Base-by-base conservation (phyloP, 805 yeast species). In the Starmerella geochares region DNA sequence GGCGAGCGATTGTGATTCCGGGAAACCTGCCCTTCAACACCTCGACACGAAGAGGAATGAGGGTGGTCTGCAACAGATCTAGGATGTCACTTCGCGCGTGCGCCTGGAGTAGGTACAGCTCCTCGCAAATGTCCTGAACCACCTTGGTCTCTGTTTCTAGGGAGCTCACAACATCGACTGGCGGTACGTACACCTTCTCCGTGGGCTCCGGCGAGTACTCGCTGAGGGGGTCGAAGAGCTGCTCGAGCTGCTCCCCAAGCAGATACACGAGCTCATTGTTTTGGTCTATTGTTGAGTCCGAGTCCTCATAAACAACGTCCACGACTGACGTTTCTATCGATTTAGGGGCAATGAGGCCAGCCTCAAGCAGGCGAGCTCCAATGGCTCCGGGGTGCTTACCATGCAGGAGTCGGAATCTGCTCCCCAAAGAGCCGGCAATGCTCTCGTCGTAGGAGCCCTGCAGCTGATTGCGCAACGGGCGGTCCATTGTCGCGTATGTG, bases 161-260 rank as follows among this genome's bases (percentile, higher is more conserved):
- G 11, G 45, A 28, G 27, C 40, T 27, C 9, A 27, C 4, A 13
- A 41, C 35, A 2, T 51, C 44, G 1, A 60, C 62, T 2, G 94
- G 94, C 0, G 86, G 78, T 45, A 65, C 71, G 62, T 90, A 88
- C 2, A 76, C 71, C 51, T 75, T 71, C 53, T 83, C 90, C 33
- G 94, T 78, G 27, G 81, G 78, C 64, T 90, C 96, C 0, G 96
- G 97, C 0, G 94, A 84, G 63, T 90, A 90, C 65, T 88, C 96
- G 4, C 85, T 74, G 48, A 87, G 67, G 0, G 96, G 95, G 60
- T 90, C 94, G 65, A 90, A 90, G 33, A 90, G 66, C 58, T 83
- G 90, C 55, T 88, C 96, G 37, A 86, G 67, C 64, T 88, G 96
- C 37, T 80, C 81, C 0, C 97, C 97, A 5, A 90, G 66, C 31